These are phyloP conservation scores for Porphyrellus cyaneotinctus DNA, from an alignment of 768 basidiomycete genomes.

Conservation along the genomic window DNA sequence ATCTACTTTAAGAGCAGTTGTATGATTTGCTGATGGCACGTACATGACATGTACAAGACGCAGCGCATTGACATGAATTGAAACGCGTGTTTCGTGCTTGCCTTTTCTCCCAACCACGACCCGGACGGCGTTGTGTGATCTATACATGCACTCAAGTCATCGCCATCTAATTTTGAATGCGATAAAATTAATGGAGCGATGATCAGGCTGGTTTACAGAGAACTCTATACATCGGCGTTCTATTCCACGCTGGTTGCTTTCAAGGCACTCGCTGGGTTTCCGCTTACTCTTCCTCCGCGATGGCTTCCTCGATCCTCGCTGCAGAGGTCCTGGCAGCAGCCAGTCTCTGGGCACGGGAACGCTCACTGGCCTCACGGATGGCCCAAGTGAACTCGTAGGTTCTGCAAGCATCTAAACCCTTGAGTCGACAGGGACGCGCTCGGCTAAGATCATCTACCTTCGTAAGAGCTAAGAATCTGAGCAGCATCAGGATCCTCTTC, in stretches of 20 bases:
- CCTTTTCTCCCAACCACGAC: constrained; percentile 36
- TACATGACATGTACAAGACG: no score
- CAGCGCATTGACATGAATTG: constrained; percentile 42
- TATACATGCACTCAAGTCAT: no score
- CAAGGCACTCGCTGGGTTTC: not conserved
- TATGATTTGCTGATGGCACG: no score
- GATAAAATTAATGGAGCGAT: not conserved
- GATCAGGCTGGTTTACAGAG: not conserved
- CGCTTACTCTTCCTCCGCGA: constrained; percentile 26
- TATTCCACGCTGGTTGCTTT: not conserved
- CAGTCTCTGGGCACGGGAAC: constrained; percentile 47
- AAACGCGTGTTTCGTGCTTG: constrained; percentile 40
- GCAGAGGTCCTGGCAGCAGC: constrained; percentile 34
- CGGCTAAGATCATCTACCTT: constrained; percentile 47
- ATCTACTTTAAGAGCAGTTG: no score
- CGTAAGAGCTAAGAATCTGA: constrained; percentile 78
- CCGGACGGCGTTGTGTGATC: constrained; percentile 32
- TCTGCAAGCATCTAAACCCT: constrained; percentile 65
- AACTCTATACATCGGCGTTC: not conserved
- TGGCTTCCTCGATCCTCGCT: constrained; percentile 23
- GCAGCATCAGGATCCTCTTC: constrained; percentile 80
- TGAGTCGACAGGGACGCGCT: not conserved
- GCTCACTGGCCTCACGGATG: constrained; percentile 76
- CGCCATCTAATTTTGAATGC: not conserved
- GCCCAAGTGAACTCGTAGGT: constrained; percentile 95